Evolutionary conservation across 176 grass and related monocot species (phyloP), one percentile per base, ranked within the genome.

Genomic region (Stipa capillata): DNA sequence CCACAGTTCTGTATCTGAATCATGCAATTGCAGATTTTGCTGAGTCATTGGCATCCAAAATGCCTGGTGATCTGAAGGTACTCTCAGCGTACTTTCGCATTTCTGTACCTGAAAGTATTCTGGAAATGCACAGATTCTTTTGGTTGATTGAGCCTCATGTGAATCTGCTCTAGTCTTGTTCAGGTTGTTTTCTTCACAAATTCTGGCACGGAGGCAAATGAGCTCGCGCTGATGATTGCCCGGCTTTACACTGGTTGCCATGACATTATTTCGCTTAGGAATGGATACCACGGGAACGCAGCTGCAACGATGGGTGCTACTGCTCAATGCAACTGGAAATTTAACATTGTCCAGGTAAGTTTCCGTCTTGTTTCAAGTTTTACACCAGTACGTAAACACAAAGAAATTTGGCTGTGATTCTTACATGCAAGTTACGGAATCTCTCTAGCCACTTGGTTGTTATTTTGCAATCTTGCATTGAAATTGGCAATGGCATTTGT

Each of bases 161-260:
- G 47, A 62, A 83, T 17, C 25, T 74, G 56, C 6, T 36, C 0
- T 51, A 34, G 33, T 79, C 69, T 20, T 83, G 73, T 82, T 18
- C 74, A 93, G 93, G 90, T 93, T 65, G 85, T 90, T 69, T 97
- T 97, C 72, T 97, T 97, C 58, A 97, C 93, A 77, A 97, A 97
- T 83, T 97, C 90, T 67, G 93, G 90, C 11, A 97, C 90, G 5
- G 93, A 97, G 48, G 87, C 93, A 5, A 97, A 92, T 53, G 90
- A 97, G 21, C 85, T 97, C 5, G 93, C 93, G n/a, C 65, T 97
- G 68, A 88, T 97, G 93, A 93, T 97, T 39, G 70, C 93, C 2
- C 82, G 93, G 13, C 87, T 93, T 65, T 90, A 93, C 69, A 97
- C 93, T 75, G 87, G 88, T 61, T 84, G 51, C 44, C 88, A 93